These are phyloP conservation scores for Asterochloris erici DNA, from an alignment of 139 green algal genomes.

Conservation along the genomic window DNA sequence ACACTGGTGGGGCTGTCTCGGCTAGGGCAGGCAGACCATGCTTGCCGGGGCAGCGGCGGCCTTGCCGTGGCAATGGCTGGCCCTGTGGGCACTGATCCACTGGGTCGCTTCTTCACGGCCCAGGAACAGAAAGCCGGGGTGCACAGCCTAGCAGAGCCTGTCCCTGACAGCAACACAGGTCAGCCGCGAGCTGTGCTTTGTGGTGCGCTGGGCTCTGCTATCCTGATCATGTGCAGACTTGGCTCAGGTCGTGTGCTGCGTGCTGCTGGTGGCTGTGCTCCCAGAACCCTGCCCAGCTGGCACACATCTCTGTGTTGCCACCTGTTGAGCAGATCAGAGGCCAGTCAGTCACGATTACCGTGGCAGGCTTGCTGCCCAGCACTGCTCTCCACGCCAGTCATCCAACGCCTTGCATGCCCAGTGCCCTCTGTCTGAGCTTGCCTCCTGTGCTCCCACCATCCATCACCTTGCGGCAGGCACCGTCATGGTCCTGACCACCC, in stretches of 20 bases:
- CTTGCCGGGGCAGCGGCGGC: not conserved
- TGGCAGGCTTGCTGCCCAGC: not conserved
- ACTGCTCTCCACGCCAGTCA: too few relatives aligned
- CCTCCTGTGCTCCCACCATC: too few relatives aligned
- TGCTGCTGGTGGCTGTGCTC: too few relatives aligned
- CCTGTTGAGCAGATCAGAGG: too few relatives aligned
- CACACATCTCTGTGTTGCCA: too few relatives aligned
- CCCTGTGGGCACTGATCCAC: constrained; percentile 56
- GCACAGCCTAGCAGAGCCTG: constrained; percentile 44
- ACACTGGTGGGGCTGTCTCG: constrained; percentile 78
- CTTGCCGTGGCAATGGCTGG: constrained; percentile 71
- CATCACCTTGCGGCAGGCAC: constrained; percentile 47
- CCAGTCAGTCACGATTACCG: not conserved
- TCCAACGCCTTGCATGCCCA: too few relatives aligned
- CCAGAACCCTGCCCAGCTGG: too few relatives aligned
- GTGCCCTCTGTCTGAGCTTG: too few relatives aligned
- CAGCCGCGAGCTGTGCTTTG: too few relatives aligned
- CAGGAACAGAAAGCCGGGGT: constrained; percentile 70
- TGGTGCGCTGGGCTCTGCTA: too few relatives aligned
- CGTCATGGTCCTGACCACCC: constrained; percentile 86
- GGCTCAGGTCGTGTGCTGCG: too few relatives aligned
- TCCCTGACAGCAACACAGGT: constrained; percentile 40
- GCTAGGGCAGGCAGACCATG: constrained; percentile 45
- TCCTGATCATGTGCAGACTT: too few relatives aligned
- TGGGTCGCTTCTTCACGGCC: constrained; percentile 70